Evolutionary conservation across 2,329 filamentous ascomycete genomes (phyloP), one percentile per base, ranked within the genome.

Genomic region (Clathrospora elynae): DNA sequence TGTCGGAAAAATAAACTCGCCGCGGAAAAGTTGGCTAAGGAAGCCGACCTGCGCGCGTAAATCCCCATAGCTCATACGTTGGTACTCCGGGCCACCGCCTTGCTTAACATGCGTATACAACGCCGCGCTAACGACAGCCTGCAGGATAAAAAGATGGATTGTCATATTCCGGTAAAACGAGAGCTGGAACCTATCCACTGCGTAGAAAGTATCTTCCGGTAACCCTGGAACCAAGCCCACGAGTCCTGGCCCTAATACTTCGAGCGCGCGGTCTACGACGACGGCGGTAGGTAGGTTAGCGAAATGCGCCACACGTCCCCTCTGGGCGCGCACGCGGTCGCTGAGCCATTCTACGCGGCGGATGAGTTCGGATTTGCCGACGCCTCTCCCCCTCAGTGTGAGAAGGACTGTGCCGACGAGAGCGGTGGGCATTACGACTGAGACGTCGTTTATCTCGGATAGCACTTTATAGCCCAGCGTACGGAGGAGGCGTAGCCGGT

Each of bases 151-250:
- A 4, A 99, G 80, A 66, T 99, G 93, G 49, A 99, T 99, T 0
- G 92, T 96, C 93, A 97, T 97, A 71, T 99, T 99, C 37, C 93
- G 86, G 73, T 99, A 99, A 71, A 99, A 99, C 0, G 90, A 96
- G 7, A 99, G 80, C 66, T 99, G 93, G 75, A 99, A 99, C 38
- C 75, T 82, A 68, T 99, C 93, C 25, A 96, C 90, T 4, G 93
- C 93, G 61, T 89, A 96, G 71, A 89, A 97, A 0, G 93, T 97
- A 12, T 89, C 88, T 67, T 99, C 93, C 0, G 88, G 87, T 4
- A 99, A 74, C 0, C 86, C 89, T 24, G 85, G 80, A 0, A 95
- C 79, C 4, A 85, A 76, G 4, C 91, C 90, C 0, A 99, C 90
- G 1, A 99, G 79, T 35, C 93, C 87, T 39, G 89, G 88, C 0